Conservation (phyloP, 257 asterid genomes). For the Voacanga thouarsii region DNA sequence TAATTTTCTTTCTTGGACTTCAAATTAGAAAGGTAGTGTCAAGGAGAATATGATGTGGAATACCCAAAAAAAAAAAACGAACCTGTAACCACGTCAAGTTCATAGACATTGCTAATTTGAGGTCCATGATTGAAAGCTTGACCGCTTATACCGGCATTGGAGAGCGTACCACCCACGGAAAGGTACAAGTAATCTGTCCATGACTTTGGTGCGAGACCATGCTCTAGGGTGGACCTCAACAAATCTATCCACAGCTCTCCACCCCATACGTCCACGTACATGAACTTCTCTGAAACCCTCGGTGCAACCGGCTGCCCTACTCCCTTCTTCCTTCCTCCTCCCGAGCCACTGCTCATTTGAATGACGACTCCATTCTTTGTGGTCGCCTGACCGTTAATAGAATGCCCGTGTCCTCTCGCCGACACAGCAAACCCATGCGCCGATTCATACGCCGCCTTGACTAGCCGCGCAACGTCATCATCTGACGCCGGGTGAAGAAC, state of each 20-base stretch:
- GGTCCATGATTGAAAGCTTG: constrained; percentile 89
- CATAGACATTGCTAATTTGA: constrained; percentile 66
- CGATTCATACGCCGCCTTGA: constrained; percentile 56
- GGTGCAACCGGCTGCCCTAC: constrained; percentile 21
- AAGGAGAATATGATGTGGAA: not conserved
- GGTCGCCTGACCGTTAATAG: constrained; percentile 78
- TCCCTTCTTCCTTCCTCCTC: constrained; percentile 2
- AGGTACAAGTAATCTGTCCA: constrained; percentile 93
- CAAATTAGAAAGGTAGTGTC: no score
- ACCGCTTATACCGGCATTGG: constrained; percentile 85
- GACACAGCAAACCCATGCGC: constrained; percentile 53
- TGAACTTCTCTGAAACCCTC: constrained; percentile 41
- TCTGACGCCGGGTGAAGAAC: constrained; percentile 57
- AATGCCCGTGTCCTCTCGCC: constrained; percentile 84
- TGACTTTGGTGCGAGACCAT: constrained; percentile 79
- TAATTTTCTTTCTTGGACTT: no score
- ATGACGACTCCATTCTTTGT: constrained; percentile 49
- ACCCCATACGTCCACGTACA: constrained; percentile 81
- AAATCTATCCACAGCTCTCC: constrained; percentile 84
- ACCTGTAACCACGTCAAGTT: constrained; percentile 90
- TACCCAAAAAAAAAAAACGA: not conserved
- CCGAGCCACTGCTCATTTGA: constrained; percentile 41
- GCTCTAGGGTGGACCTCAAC: constrained; percentile 44
- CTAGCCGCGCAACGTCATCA: constrained; percentile 53
- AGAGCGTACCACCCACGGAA: constrained; percentile 80